Evolutionary conservation across 2,329 filamentous ascomycete species (phyloP), one percentile per base, ranked within the genome.

Genomic region (Aspergillus niger): DNA sequence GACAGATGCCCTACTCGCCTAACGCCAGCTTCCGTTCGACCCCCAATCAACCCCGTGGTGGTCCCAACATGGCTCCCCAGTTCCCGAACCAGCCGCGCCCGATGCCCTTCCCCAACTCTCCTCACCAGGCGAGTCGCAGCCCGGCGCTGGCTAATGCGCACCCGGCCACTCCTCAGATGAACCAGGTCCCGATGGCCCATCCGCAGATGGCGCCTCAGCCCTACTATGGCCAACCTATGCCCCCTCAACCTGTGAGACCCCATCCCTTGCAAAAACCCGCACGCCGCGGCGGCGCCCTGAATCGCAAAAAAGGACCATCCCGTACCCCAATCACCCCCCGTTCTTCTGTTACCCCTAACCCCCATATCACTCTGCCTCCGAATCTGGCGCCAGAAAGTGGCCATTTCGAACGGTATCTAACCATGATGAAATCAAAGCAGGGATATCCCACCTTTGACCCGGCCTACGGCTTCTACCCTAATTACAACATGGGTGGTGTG

Each of bases 361-460:
- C 61, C 57, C 64, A 59, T 48, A 57, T 65, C 51, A 62, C 65
- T 54, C 61, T 67, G 61, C 69, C 77, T 59, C 65, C 85, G 73
- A 85, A 91, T 78, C 77, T 92, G 60, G 88, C 88, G 64, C 89
- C 89, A 61, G 85, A 87, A 71, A 88, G 81, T 73, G 86, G 86
- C 71, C 83, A 87, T 67, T 91, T 89, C 83, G 89, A 93, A 76
- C 83, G 85, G 66, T 83, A 85, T 86, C 89, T 93, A 82, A 92
- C 86, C 72, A 66, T 75, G 58, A 78, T 83, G 69, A 85, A 85
- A 79, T 80, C 53, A 44, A 50, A 85, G 73, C 90, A 94, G 88
- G 82, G 80, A 58, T 89, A 82, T 70, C 83, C 83, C 39, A 41
- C 39, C 13, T 80, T 80, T 80, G 71, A 65, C 30, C 59, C 62